phyloP scores from a whole-genome alignment of 2,329 filamentous ascomycete genomes.

The Fusarium cicatricum region DNA sequence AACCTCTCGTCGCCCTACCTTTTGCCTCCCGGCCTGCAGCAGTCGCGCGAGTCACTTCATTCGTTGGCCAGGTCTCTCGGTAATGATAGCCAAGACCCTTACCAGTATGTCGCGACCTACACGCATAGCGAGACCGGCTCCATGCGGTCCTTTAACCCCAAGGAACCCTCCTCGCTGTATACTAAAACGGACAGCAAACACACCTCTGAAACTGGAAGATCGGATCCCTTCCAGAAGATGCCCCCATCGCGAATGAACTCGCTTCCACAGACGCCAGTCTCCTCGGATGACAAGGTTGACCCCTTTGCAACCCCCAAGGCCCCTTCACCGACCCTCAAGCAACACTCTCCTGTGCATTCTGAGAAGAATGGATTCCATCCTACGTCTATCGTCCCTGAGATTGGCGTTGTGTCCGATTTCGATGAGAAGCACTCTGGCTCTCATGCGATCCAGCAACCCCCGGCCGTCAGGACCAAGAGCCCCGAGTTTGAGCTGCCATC shows the following conservation, averaged over 20 bases:
- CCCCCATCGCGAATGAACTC: constrained; percentile 53
- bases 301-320: constrained; percentile 49
- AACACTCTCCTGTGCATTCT: constrained; percentile 31
- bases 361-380: constrained; percentile 43
- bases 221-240: constrained; percentile 39
- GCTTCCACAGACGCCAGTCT: constrained; percentile 51
- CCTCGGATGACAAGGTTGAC: constrained; percentile 45
- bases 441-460: constrained; percentile 41
- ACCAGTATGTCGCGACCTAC: constrained; percentile 70
- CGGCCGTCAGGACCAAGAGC: constrained; percentile 43
- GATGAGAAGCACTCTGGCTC: constrained; percentile 43
- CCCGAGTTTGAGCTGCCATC: constrained; percentile 38
- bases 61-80: constrained; percentile 81
- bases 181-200: constrained; percentile 53
- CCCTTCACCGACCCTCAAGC: constrained; percentile 42
- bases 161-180: constrained; percentile 57
- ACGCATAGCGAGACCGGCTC: constrained; percentile 65
- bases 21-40: constrained; percentile 82
- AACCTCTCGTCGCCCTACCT: constrained; percentile 86
- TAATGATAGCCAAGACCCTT: constrained; percentile 83
- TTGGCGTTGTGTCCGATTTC: constrained; percentile 47
- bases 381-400: constrained; percentile 50
- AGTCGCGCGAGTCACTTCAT: constrained; percentile 85
- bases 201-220: constrained; percentile 41
- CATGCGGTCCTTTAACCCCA: constrained; percentile 58